Evolutionary conservation across 1,284 basidiomycete species (phyloP).

Genomic region (Pterulicium gracile): DNA sequence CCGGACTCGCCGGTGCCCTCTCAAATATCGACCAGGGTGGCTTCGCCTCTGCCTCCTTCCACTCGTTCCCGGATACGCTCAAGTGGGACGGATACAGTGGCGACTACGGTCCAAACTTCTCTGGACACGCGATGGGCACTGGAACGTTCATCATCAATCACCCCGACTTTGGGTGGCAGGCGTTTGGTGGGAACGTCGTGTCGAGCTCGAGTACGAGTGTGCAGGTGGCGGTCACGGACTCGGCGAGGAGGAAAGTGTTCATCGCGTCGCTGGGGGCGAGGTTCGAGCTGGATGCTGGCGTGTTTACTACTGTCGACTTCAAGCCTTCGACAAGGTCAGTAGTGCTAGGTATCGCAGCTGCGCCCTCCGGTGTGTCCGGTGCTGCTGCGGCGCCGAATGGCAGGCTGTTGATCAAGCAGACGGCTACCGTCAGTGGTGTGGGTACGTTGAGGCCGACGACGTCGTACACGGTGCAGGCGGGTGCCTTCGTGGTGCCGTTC

Average conservation of each 20-base stretch:
- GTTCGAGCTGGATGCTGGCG: constrained; percentile 41
- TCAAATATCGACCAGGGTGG: constrained; percentile 47
- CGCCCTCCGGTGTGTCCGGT: constrained; percentile 23
- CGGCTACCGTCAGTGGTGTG: constrained; percentile 27
- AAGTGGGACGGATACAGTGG: constrained; percentile 51
- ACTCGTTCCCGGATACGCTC: constrained; percentile 45
- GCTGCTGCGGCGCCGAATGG: constrained; percentile 39
- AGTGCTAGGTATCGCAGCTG: constrained; percentile 28
- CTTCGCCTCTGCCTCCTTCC: constrained; percentile 48
- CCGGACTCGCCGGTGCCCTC: constrained; percentile 39
- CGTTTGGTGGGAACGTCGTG: constrained; percentile 40
- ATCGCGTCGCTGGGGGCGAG: constrained; percentile 38
- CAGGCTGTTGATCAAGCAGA: constrained; percentile 35
- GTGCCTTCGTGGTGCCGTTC: constrained; percentile 39
- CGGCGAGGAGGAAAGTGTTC: constrained; percentile 39
- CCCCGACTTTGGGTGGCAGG: constrained; percentile 52
- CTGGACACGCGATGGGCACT: constrained; percentile 43
- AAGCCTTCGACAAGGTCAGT: constrained; percentile 28
- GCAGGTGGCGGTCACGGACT: constrained; percentile 34
- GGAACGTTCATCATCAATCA: constrained; percentile 43
- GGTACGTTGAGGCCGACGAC: constrained; percentile 28
- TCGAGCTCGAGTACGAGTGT: constrained; percentile 28
- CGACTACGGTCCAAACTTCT: constrained; percentile 52
- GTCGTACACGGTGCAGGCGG: constrained; percentile 29
- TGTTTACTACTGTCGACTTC: constrained; percentile 36